Evolutionary conservation across 1,139 yeast genomes (phyloP), one percentile per base, ranked within the genome.

Genomic region (Geotrichum fermentans): DNA sequence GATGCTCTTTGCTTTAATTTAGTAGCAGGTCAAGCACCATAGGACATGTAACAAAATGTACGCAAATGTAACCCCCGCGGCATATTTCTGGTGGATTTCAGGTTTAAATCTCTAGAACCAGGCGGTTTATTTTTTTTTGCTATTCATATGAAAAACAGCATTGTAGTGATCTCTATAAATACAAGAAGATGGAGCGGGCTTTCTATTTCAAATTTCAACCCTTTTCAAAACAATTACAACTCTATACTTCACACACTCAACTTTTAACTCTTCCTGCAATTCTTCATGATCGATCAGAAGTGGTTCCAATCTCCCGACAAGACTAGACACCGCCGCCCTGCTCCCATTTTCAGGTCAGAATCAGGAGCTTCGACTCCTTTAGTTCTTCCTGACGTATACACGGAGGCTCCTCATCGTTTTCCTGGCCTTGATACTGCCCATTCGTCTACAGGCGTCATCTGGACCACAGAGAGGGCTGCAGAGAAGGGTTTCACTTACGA

Each of bases 401-500:
- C 59, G 5, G 59, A 60, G 49, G 62, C 60, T 5, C 56, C 52
- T 18, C 61, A 61, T 50, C 75, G 75, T 53, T 73, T 73, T 58
- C 85, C 85, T 1, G 85, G 84, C 11, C 68, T 80, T 70, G 81
- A 80, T 63, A 75, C 79, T 32, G 73, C 74, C 48, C 83, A 79
- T 58, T 76, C 82, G 13, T 78, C 83, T 8, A 80, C 86, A 0
- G 86, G 86, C 51, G 86, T 80, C 17, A 74, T 80, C 53, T 80
- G 85, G 85, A 79, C 79, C 44, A 80, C 85, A 1, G 85, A 80
- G 61, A 70, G 83, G 57, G 86, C 86, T 28, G 65, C 70, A 40
- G 83, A 77, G 52, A 76, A 79, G 61, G 86, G 86, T 0, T 80
- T 71, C 61, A 71, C 71, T 50, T 71, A 71, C 40, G 79, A 76